Evolutionary conservation across 2,329 filamentous ascomycete species (phyloP).

Genomic region (Botrytis byssoidea): DNA sequence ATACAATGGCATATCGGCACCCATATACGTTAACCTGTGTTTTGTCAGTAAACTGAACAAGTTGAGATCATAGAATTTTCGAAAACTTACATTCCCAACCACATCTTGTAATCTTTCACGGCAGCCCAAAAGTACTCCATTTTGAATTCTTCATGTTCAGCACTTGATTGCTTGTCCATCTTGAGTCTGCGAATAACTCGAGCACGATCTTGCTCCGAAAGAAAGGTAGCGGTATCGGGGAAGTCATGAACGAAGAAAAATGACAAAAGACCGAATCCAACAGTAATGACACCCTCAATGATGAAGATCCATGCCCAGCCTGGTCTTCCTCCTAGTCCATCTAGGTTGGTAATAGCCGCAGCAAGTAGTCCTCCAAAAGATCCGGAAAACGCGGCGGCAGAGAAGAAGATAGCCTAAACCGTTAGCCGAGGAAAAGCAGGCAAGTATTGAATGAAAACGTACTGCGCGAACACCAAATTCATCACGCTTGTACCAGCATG

Average conservation of each 20-base stretch:
- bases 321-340: slow-evolving; percentile 43
- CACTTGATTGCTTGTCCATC: slow-evolving; percentile 70
- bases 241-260: slow-evolving; percentile 31
- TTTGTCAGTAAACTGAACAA: too few relatives aligned
- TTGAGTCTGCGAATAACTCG: slow-evolving; percentile 69
- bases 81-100: slow-evolving; percentile 44
- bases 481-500: slow-evolving; percentile 71
- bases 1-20: slow-evolving; percentile 69
- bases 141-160: slow-evolving; percentile 72
- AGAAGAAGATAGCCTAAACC: slow-evolving; percentile 57
- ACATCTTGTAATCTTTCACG: slow-evolving; percentile 85
- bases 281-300: slow-evolving; percentile 49
- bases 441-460: slow-evolving; percentile 39
- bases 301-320: slow-evolving; percentile 54
- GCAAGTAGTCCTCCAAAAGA: slow-evolving; percentile 49
- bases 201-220: slow-evolving; percentile 65
- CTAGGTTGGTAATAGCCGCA: slow-evolving; percentile 45
- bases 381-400: slow-evolving; percentile 51
- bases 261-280: slow-evolving; percentile 40
- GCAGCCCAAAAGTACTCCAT: slow-evolving; percentile 69
- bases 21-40: slow-evolving; percentile 50
- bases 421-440: slow-evolving; percentile 53
- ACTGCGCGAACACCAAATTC: slow-evolving; percentile 55
- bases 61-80: too few relatives aligned
- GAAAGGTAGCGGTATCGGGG: slow-evolving; percentile 61